A percentile compares a stretch with the other conserved stretches of the same genome.
Evolutionary conservation across 2,329 filamentous ascomycete genomes (phyloP).

Genomic region (Fusarium haematococcum): DNA sequence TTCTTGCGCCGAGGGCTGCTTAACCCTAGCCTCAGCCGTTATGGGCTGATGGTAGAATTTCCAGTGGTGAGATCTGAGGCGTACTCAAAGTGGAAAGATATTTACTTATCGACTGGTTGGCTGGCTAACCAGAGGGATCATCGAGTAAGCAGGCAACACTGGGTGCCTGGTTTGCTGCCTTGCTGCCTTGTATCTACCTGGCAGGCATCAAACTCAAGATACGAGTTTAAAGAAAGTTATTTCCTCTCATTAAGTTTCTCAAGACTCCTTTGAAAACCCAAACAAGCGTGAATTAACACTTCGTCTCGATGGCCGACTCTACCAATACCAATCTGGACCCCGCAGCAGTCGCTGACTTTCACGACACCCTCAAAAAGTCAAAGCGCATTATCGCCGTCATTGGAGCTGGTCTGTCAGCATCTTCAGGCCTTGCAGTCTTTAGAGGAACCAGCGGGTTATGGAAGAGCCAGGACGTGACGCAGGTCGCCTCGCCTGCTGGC

Average conservation of each 20-base stretch:
- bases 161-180: neutral
- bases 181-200: neutral
- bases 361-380: neutral
- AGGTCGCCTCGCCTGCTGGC: neutral
- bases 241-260: neutral
- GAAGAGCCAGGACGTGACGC: neutral
- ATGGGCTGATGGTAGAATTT: neutral
- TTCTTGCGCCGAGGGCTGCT: neutral
- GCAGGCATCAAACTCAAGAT: neutral
- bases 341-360: neutral
- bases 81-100: neutral
- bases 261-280: neutral
- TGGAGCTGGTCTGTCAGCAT: neutral
- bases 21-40: neutral
- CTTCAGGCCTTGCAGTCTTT: neutral
- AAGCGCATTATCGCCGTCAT: neutral
- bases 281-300: neutral
- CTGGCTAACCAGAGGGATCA: neutral
- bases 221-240: neutral
- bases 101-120: neutral
- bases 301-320: neutral
- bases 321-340: neutral
- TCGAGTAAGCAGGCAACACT: neutral
- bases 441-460: neutral
- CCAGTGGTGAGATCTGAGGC: neutral